phyloP scores from a whole-genome alignment of 106 monocot species.

The Dendrobium catenatum region DNA sequence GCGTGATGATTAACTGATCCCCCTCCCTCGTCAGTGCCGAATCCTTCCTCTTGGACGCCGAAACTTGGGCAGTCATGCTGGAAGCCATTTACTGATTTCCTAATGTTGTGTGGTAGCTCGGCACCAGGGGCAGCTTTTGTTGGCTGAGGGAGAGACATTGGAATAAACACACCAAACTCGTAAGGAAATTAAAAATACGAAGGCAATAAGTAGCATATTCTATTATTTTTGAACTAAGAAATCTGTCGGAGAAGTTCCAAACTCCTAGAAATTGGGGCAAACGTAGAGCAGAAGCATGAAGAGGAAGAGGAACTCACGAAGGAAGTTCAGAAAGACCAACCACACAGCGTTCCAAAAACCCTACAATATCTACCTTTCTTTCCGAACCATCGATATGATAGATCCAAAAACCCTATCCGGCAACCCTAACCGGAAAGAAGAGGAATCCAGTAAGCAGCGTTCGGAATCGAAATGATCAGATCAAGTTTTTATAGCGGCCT shows the following conservation, averaged over 20 bases:
- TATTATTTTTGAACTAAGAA: neutral
- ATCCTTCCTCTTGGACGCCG: constrained; percentile 40
- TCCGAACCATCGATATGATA: neutral
- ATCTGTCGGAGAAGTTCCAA: neutral
- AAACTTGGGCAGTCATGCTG: constrained; percentile 13
- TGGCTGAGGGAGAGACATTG: neutral
- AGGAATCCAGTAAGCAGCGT: neutral
- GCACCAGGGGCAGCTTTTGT: neutral
- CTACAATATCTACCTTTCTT: neutral
- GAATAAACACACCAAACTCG: neutral
- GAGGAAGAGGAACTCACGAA: neutral
- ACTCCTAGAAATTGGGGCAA: neutral
- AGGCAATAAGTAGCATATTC: neutral
- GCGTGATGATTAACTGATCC: constrained; percentile 77
- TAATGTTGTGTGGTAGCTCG: neutral
- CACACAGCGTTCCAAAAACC: neutral
- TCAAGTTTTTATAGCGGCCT: too few relatives aligned
- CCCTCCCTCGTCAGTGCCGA: constrained; percentile 48
- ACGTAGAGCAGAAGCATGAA: neutral
- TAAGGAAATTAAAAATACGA: neutral
- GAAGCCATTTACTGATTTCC: constrained; percentile 35
- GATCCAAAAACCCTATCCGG: neutral
- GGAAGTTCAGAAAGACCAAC: neutral
- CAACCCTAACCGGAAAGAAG: neutral
- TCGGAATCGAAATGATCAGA: too few relatives aligned